phyloP scores from a whole-genome alignment of 805 yeast genomes.

The Metschnikowia corniflorae region DNA sequence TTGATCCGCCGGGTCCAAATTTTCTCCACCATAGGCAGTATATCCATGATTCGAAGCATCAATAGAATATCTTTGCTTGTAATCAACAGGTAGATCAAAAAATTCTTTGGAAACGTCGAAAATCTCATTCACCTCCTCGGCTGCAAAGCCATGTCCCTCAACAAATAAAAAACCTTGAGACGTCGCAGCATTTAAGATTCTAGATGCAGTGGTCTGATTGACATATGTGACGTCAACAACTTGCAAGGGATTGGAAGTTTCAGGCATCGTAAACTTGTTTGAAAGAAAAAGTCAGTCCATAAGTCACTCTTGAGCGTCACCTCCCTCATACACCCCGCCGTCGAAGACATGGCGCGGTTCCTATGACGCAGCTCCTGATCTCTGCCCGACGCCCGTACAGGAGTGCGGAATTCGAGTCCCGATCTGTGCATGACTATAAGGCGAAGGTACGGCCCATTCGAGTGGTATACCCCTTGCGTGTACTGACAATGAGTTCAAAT shows the following conservation, averaged over 20 bases:
- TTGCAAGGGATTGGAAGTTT: constrained; percentile 54
- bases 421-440: too few species aligned
- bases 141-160: constrained; percentile 64
- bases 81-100: constrained; percentile 49
- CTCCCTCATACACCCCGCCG: too few species aligned
- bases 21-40: constrained; percentile 53
- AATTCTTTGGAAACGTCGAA: constrained; percentile 50
- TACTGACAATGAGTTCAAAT: too few species aligned
- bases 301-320: too few species aligned
- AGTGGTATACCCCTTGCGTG: too few species aligned
- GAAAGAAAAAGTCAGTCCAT: too few species aligned
- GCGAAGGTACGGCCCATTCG: too few species aligned
- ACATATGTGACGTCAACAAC: constrained; percentile 55
- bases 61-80: constrained; percentile 50
- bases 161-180: constrained; percentile 63
- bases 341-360: too few species aligned
- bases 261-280: too few species aligned
- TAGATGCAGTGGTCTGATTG: constrained; percentile 42
- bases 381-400: too few species aligned
- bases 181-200: constrained; percentile 56
- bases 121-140: constrained; percentile 48
- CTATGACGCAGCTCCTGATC: too few species aligned
- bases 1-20: constrained; percentile 35
- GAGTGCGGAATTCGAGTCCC: too few species aligned
- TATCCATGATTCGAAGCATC: constrained; percentile 59